Conservation (phyloP, 257 asterid species). For the Anisodus tanguticus region DNA sequence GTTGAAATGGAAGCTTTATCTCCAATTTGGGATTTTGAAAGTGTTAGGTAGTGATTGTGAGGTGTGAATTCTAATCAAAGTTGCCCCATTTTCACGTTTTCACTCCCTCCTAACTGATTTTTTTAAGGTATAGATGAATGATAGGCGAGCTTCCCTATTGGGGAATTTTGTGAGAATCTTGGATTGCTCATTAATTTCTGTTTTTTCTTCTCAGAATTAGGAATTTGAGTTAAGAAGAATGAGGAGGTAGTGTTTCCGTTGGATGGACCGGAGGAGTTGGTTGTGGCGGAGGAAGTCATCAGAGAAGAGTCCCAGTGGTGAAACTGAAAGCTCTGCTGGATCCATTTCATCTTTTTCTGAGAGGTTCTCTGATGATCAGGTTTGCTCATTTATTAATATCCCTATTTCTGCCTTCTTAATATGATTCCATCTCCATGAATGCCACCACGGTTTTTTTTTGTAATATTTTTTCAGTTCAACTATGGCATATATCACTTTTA, state of each 20-base stretch:
- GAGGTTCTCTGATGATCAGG: slow-evolving; percentile 95
- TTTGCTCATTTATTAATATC: not conserved
- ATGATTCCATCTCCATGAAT: no score
- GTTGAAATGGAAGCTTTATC: slow-evolving; percentile 5
- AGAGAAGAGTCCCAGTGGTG: slow-evolving; percentile 80
- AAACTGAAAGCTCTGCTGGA: slow-evolving; percentile 81
- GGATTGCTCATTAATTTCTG: slow-evolving; percentile 11
- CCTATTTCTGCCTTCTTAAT: not conserved
- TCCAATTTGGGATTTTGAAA: not conserved
- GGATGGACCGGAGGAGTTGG: slow-evolving; percentile 95
- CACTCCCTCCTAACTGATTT: not conserved
- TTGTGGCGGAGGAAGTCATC: slow-evolving; percentile 84
- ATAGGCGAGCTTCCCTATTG: not conserved
- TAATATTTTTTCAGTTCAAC: no score
- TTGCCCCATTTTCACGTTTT: not conserved
- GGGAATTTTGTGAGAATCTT: not conserved
- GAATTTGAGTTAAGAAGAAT: no score
- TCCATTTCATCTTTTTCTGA: slow-evolving; percentile 81
- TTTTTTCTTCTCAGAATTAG: no score
- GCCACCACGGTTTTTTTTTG: no score
- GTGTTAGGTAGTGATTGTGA: slow-evolving; percentile 32
- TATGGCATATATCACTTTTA: no score
- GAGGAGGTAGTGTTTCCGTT: slow-evolving; percentile 21
- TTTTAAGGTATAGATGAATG: not conserved
- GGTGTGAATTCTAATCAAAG: slow-evolving; percentile 28